Base-by-base conservation (phyloP, 2,329 filamentous ascomycete species). In the Paracorniculantispora psalliotae region DNA sequence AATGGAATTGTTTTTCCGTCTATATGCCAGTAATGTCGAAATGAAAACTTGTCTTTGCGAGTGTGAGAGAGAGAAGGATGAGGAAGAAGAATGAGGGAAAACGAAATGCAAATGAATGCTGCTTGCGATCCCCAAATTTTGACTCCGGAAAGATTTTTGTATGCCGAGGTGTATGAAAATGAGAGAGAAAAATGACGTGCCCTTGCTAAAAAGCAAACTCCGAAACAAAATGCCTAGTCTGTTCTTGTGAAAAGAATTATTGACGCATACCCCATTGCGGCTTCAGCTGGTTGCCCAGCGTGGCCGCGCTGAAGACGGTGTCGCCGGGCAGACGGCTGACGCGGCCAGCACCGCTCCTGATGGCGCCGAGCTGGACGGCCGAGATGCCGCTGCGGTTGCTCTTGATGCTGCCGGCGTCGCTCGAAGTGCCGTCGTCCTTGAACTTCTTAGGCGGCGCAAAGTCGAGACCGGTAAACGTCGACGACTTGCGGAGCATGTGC, bases 281-380 rank as follows among this genome's bases (percentile, higher is more conserved):
- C 74, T 86, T 86, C 62, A 87, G 76, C 65, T 78, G 77, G 63
- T 85, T 74, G 59, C 77, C 74, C 71, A 93, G 73, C 59, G 91
- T 84, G 35, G 88, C 83, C 67, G 81, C 81, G 3, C 90, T 92
- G 64, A 92, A 92, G 60, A 96, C 90, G 46, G 87, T 83, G 65
- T 92, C 91, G 60, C 85, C 87, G 0, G 92, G 92, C 61, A 97
- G 82, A 52, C 90, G 86, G 70, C 90, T 94, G 64, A 97, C 85
- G 63, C 92, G 89, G 68, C 96, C 93, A 48, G 91, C 92, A 64
- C 92, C 92, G 59, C 78, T 83, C 64, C 92, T 89, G 67, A 96
- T 86, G 67, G 90, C 88, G 61, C 85, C 78, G 54, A 85, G 76
- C 68, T 92, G 84, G 54, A 81, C 75, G 4, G 84, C 80, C 5